Base-by-base conservation (phyloP, 2,329 filamentous ascomycete species). In the Xylaria hypoxylon region DNA sequence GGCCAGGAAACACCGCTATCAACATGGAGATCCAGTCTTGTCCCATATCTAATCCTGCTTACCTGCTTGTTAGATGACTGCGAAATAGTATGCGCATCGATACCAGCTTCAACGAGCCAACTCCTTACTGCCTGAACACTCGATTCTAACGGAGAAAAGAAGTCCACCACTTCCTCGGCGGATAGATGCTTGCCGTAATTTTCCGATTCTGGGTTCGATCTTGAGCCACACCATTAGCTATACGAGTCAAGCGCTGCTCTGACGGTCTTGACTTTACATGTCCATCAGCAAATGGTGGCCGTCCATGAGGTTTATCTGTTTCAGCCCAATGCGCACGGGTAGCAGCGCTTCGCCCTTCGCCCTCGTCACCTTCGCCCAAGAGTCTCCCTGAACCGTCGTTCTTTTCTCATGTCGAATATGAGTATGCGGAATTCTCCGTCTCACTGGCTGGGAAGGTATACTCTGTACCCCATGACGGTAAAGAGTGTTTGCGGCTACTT, bases 161-260 rank as follows among this genome's bases (percentile, higher is more conserved):
- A 73, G 13, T 81, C 75, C 15, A 76, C 71, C 11, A 81, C 75
- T 59, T 82, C 75, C 47, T 76, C 68, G 31, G 77, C 68, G 1
- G 77, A 77, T 65, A 80, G 75, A 63, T 82, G 77, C 57, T 80
- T 80, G 13, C 80, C 80, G 62, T 80, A 83, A 48, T 79, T 79
- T 17, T 73, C 67, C 3, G 78, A 79, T 17, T 64, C 38, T 0
- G 79, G 78, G 51, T 79, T 72, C 2, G 79, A 78, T 70, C 78
- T 80, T 65, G 17, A 40, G 35, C 8, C 19, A 52, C 15, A 8
- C 13, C 2, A 62, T 70, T 58, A 68, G 65, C 51, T 40, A 24
- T 31, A n/a, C 15, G 17, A 38, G 5, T 19, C 13, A 22, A 59
- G n/a, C 13, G 2, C 17, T 26, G 4, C 17, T 24, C 8, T 7